These are phyloP conservation scores for Myochromella boudieri DNA, from an alignment of 768 basidiomycete genomes.

Conservation along the genomic window DNA sequence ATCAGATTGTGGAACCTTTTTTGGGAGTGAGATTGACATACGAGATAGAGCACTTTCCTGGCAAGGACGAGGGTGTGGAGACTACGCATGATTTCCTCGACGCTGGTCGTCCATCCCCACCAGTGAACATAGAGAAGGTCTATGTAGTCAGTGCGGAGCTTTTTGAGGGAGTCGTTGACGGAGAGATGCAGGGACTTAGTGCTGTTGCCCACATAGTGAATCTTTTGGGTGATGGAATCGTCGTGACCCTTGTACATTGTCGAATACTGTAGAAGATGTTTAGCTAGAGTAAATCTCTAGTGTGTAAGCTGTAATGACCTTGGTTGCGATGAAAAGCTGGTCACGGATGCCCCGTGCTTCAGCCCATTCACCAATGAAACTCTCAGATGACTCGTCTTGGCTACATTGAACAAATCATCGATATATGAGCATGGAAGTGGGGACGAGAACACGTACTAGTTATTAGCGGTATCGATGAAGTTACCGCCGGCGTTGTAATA, in stretches of 20 bases:
- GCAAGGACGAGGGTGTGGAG: conserved; percentile 49
- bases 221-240: conserved; percentile 11
- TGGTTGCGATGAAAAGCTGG: conserved; percentile 46
- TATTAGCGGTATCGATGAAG: conserved; percentile 42
- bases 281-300: not conserved
- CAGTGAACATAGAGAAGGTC: conserved; percentile 42
- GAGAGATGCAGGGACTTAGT: conserved; percentile 39
- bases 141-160: conserved; percentile 40
- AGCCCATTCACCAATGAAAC: conserved; percentile 50
- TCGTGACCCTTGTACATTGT: conserved; percentile 15
- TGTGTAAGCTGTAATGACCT: conserved; percentile 17
- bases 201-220: conserved; percentile 36
- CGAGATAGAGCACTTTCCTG: conserved; percentile 49
- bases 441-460: conserved; percentile 25
- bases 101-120: conserved; percentile 50
- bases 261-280: conserved; percentile 9
- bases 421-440: not conserved
- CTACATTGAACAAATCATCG: conserved; percentile 11
- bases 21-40: too few relatives aligned
- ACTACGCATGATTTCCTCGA: conserved; percentile 57
- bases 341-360: conserved; percentile 39
- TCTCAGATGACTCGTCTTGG: conserved; percentile 40
- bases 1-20: too few relatives aligned
- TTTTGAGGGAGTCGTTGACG: conserved; percentile 38
- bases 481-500: conserved; percentile 40